Base-by-base conservation (phyloP, 108 stramenopile genomes). In the Nitzschia putrida region DNA sequence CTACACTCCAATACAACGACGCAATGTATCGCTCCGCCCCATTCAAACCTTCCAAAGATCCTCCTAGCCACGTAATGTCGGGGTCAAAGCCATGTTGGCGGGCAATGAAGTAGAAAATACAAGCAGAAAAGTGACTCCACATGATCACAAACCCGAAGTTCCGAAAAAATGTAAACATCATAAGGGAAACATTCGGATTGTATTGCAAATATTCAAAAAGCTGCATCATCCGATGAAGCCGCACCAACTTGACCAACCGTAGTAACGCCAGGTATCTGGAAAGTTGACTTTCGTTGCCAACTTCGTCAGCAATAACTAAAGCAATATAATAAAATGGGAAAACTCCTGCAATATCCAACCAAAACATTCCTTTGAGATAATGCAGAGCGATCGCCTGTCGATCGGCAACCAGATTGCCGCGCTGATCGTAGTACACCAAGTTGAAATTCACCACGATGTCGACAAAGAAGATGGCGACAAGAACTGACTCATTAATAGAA, bases 91-190 rank as follows among this genome's bases (percentile, higher is more conserved):
- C 68, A 23, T 67, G 68, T 29, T 82, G 69, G 0, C 79, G 39
- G 25, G 86, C 83, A 47, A 87, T 83, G 45, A 85, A 87, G 50
- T 72, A 87, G 67, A 87, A 77, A 56, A 77, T 69, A 34, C 86
- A 87, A 0, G 86, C 86, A 50, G 79, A 56, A 26, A 81, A 74
- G 39, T 87, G 86, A 8, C 79, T 60, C 83, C 82, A 84, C 11
- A 81, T 55, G 21, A 84, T 57, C 16, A 76, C 81, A 22, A 54
- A 76, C 11, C 57, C 57, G 47, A 82, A 77, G 64, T 87, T 83
- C 26, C 86, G 71, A 18, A 80, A 51, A 18, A 87, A 45, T 0
- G 86, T 87, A 34, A 83, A 54, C 51, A 45, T 60, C 13, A 81
- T 54, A 11, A 87, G 61, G 16, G 79, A 76, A 12, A 87, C 61